Conservation (phyloP, 257 asterid species). For the Fraxinus excelsior region DNA sequence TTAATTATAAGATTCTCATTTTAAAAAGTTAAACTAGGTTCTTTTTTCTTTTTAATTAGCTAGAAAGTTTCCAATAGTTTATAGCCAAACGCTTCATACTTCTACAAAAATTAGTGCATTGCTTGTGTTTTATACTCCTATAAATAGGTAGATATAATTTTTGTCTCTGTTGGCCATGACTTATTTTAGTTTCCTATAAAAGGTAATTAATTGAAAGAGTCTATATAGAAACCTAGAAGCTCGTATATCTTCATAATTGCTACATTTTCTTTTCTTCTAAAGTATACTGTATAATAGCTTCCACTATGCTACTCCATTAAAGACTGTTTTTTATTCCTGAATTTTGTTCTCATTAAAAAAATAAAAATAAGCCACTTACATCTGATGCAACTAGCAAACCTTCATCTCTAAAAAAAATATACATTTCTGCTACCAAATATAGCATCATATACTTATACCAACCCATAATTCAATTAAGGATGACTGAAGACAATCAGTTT, state of each 20-base stretch:
- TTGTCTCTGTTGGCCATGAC: too few relatives aligned
- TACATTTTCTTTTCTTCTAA: background rate
- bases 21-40: too few relatives aligned
- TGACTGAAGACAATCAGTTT: too few relatives aligned
- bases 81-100: background rate
- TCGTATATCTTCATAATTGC: background rate
- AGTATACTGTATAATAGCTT: background rate
- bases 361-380: background rate
- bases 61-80: too few relatives aligned
- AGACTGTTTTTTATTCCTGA: background rate
- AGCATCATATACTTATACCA: background rate
- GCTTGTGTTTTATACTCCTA: background rate
- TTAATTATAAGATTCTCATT: too few relatives aligned
- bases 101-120: background rate
- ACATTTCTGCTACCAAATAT: background rate
- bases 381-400: background rate
- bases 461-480: too few relatives aligned
- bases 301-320: background rate
- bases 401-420: conserved; percentile 8
- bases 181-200: too few relatives aligned
- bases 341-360: background rate
- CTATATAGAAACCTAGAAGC: background rate
- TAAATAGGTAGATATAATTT: background rate
- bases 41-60: too few relatives aligned
- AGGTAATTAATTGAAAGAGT: background rate